A percentile compares a stretch with the other conserved stretches of the same genome.
Evolutionary conservation across 2,329 filamentous ascomycete genomes (phyloP).

Genomic region (Lachnellula subtilissima): DNA sequence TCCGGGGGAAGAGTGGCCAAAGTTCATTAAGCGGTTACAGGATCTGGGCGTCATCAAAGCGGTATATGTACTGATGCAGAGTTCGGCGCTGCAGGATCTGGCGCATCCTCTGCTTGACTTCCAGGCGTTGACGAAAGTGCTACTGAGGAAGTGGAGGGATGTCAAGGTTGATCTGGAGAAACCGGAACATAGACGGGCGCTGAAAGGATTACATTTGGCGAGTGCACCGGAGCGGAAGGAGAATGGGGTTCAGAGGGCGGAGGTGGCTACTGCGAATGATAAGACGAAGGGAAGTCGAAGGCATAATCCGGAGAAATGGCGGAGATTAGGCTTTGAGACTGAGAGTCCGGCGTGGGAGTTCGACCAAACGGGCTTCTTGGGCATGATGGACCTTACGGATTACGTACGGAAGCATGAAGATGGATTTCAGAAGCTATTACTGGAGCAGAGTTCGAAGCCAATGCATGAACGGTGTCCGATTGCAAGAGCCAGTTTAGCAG

Average conservation of each 20-base stretch:
- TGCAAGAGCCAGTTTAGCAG: slow-evolving; percentile 76
- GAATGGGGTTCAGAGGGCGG: slow-evolving; percentile 26
- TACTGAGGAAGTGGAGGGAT: slow-evolving; percentile 84
- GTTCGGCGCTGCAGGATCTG: slow-evolving; percentile 83
- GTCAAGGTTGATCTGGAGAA: slow-evolving; percentile 80
- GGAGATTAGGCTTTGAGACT: slow-evolving; percentile 82
- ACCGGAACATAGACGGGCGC: slow-evolving; percentile 78
- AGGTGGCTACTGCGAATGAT: slow-evolving; percentile 35
- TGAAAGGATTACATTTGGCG: slow-evolving; percentile 72
- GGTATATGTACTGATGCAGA: slow-evolving; percentile 91
- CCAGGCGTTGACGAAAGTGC: slow-evolving; percentile 81
- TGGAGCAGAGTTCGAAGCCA: slow-evolving; percentile 79
- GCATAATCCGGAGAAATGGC: slow-evolving; percentile 89
- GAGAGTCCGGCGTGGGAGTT: slow-evolving; percentile 87
- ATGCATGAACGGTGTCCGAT: slow-evolving; percentile 75
- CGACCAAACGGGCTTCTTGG: slow-evolving; percentile 77
- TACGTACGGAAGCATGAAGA: slow-evolving; percentile 91
- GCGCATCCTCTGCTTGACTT: slow-evolving; percentile 90
- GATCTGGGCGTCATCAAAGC: slow-evolving; percentile 90
- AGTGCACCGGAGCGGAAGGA: slow-evolving; percentile 63
- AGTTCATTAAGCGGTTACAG: slow-evolving; percentile 89
- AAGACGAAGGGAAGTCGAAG: slow-evolving; percentile 58
- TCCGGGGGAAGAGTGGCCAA: slow-evolving; percentile 75
- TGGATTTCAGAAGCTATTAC: slow-evolving; percentile 81
- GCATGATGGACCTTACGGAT: slow-evolving; percentile 96